phyloP scores from a whole-genome alignment of 108 stramenopile genomes.

The Pseudonitzschia pungens region DNA sequence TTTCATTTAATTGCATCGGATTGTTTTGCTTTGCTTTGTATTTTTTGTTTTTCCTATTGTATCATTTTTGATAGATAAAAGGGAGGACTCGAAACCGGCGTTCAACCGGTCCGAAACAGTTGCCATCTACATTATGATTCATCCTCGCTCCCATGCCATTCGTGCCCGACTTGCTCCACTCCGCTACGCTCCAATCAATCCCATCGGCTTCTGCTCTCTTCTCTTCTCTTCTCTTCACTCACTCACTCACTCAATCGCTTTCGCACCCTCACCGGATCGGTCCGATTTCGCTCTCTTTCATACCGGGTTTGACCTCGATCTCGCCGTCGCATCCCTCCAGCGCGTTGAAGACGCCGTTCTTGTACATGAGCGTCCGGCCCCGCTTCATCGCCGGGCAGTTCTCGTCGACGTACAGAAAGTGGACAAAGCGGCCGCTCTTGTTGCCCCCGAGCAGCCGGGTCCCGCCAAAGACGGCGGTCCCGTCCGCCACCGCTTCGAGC shows the following conservation, averaged over 20 bases:
- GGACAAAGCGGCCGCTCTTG: slow-evolving; percentile 66
- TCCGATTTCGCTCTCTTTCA: slow-evolving; percentile 55
- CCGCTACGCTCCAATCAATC: too few relatives aligned
- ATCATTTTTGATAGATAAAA: too few relatives aligned
- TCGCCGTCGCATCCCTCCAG: slow-evolving; percentile 80
- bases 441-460: slow-evolving; percentile 22
- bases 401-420: slow-evolving; percentile 70
- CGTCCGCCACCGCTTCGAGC: slow-evolving; percentile 32
- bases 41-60: too few relatives aligned
- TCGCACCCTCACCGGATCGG: slow-evolving; percentile 21
- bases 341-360: slow-evolving; percentile 88
- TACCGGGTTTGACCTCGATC: slow-evolving; percentile 67
- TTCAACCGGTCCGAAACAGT: too few relatives aligned
- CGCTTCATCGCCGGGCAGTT: slow-evolving; percentile 59
- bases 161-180: too few relatives aligned
- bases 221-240: background rate
- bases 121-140: too few relatives aligned
- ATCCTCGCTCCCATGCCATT: too few relatives aligned
- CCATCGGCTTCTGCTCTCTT: too few relatives aligned
- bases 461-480: slow-evolving; percentile 68
- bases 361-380: slow-evolving; percentile 82
- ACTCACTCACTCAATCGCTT: background rate
- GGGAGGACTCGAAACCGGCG: too few relatives aligned
- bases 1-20: too few relatives aligned
- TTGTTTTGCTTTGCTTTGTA: too few relatives aligned